These are phyloP conservation scores for Russula griseocarnosa DNA, from an alignment of 768 basidiomycete species.

Conservation along the genomic window DNA sequence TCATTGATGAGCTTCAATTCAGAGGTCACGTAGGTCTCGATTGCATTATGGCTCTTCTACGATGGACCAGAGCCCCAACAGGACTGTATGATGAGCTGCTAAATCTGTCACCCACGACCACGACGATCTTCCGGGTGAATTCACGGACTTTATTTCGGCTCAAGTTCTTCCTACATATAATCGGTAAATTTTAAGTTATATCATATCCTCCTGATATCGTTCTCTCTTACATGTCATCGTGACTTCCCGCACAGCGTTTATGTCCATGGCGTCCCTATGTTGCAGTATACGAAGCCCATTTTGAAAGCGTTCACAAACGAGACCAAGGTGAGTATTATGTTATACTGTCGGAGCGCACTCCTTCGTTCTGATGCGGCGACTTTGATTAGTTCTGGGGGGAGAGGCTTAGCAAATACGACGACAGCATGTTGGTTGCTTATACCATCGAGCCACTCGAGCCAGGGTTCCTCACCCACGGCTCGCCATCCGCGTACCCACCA, in stretches of 20 bases:
- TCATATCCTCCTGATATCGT: neutral
- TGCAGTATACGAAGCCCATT: conserved; percentile 1
- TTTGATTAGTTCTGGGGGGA: conserved; percentile 47
- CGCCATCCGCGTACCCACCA: conserved; percentile 25
- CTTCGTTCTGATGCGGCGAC: no score
- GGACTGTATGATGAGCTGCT: conserved; percentile 48
- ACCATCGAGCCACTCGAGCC: conserved; percentile 26
- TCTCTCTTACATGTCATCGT: neutral
- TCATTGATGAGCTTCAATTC: conserved; percentile 22
- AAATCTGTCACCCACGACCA: conserved; percentile 36
- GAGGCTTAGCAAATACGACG: conserved; percentile 33
- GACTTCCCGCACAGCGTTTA: conserved; percentile 18
- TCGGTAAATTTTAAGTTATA: neutral
- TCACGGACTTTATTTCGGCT: conserved; percentile 37
- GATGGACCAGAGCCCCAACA: conserved; percentile 46
- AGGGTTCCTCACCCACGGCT: conserved; percentile 22
- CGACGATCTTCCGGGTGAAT: conserved; percentile 37
- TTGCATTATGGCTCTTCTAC: conserved; percentile 44
- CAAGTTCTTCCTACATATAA: conserved; percentile 32
- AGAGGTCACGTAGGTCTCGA: conserved; percentile 26
- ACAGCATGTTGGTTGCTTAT: conserved; percentile 43
- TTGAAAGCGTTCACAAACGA: conserved; percentile 12
- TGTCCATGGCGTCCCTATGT: conserved; percentile 5
- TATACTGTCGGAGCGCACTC: neutral
- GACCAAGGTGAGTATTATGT: neutral